Base-by-base conservation (phyloP, 1,284 basidiomycete species). In the Tilletia indica region DNA sequence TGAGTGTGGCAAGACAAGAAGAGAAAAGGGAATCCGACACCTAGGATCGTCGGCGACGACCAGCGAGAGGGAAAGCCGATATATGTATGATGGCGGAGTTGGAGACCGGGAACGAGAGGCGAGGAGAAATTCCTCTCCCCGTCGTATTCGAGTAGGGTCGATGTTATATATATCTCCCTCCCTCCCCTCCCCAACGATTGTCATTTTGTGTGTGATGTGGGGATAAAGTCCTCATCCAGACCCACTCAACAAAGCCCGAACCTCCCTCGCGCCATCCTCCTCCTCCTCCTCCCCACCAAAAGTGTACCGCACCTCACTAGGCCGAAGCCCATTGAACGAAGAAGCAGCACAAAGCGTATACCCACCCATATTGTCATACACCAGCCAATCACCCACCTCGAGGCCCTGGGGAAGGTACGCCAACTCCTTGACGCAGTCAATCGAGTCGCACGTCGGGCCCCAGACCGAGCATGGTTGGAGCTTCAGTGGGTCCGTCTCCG, bases 331-430 rank as follows among this genome's bases (percentile, higher is more conserved):
- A 82, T 94, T 94, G 87, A 94, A 94, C 80, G 90, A 89, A 85
- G 90, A 92, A 25, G 94, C 92, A 0, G 93, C 93, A 80, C 92
- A 95, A 75, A 94, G 87, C 19, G 93, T 96, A 85, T 97, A 97
- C 14, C 93, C 93, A 54, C 93, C 93, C 93, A 97, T 96, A 80
- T 92, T 90, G 69, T 90, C 89, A 87, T 93, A 96, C 6, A 91
- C 91, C 8, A 97, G 88, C 94, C 94, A 97, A 85, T 97, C 93
- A 8, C 93, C 94, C 12, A 84, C 82, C 58, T 82, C 69, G 36
- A 83, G 74, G 4, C 74, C 75, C 39, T 73, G 73, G 38, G 82
- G 82, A 19, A 83, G 76, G 66, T 77, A 70, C 11, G 78, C 79
- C 34, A 80, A 69, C 12, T 74, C 74, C 39, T 80, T 72, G 9